Evolutionary conservation across 495 filamentous ascomycete genomes (phyloP).

Genomic region (Penicillium steckii): DNA sequence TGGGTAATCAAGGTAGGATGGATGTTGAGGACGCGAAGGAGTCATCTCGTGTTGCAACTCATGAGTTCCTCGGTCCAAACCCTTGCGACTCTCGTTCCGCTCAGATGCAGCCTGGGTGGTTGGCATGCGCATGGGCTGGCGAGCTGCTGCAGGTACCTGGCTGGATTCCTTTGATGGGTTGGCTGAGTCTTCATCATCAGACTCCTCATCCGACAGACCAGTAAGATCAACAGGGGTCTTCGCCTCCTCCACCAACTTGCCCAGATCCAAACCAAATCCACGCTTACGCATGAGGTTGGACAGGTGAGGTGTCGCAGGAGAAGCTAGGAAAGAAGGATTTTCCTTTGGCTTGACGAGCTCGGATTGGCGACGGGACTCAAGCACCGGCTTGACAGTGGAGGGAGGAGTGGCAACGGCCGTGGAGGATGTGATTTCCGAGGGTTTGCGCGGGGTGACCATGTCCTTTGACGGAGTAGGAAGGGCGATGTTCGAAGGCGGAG

Average conservation of each 20-base stretch:
- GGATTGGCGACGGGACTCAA: conserved; percentile 11
- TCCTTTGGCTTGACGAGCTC: conserved; percentile 12
- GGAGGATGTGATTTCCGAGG: conserved; percentile 10
- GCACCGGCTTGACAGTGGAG: conserved; percentile 10
- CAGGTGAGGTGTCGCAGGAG: conserved; percentile 71
- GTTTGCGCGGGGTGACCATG: conserved; percentile 32
- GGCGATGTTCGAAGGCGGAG: conserved; percentile 52
- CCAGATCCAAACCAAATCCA: conserved; percentile 63
- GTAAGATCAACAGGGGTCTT: conserved; percentile 20
- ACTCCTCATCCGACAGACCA: conserved; percentile 54
- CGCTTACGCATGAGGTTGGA: conserved; percentile 66
- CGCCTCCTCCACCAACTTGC: conserved; percentile 44
- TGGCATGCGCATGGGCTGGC: conserved; percentile 57
- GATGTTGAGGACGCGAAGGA: conserved; percentile 31
- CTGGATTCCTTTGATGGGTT: conserved; percentile 42
- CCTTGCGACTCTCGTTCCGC: conserved; percentile 57
- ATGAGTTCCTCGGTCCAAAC: conserved; percentile 32
- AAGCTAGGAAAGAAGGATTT: conserved; percentile 42
- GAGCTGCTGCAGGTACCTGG: conserved; percentile 23
- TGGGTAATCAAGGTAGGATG: conserved; percentile 10
- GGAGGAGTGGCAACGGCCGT: conserved; percentile 35
- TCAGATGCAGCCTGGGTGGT: conserved; percentile 52
- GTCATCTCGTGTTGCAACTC: conserved; percentile 27
- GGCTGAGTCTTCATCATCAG: conserved; percentile 45
- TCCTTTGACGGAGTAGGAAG: conserved; percentile 44